Percentiles rank a stretch among this genome's conserved stretches.
phyloP scores from a whole-genome alignment of 202 grass and related monocot species.

The Cymbopogon flexuosus region DNA sequence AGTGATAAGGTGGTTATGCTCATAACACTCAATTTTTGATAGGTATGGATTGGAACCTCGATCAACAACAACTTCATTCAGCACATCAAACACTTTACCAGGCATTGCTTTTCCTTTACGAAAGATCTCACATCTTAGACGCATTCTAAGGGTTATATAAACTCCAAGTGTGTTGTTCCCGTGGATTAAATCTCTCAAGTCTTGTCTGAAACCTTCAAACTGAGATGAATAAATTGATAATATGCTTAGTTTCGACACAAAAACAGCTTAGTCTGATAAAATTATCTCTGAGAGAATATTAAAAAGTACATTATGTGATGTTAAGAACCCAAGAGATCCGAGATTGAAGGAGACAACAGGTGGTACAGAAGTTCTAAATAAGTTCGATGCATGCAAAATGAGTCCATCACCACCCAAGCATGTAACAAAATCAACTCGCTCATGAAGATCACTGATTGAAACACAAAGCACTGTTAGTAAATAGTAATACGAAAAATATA shows the following conservation, averaged over 20 bases:
- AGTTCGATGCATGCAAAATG: slow-evolving; percentile 92
- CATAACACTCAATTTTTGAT: slow-evolving; percentile 97
- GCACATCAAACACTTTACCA: slow-evolving; percentile 90
- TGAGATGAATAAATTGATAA: slow-evolving; percentile 40
- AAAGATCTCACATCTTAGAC: slow-evolving; percentile 82
- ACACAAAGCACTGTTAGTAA: slow-evolving; percentile 33
- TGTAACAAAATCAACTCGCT: slow-evolving; percentile 97
- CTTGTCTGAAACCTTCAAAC: slow-evolving; percentile 86
- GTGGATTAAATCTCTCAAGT: slow-evolving; percentile 88
- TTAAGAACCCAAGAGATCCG: slow-evolving; percentile 96
- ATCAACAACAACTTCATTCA: slow-evolving; percentile 97
- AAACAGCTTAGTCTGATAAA: slow-evolving; percentile 14
- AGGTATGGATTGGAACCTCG: slow-evolving; percentile 98
- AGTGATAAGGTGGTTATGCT: slow-evolving; percentile 90
- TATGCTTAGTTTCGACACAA: slow-evolving; percentile 37
- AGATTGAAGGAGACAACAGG: slow-evolving; percentile 98
- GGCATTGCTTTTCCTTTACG: slow-evolving; percentile 90
- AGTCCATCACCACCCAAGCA: slow-evolving; percentile 98
- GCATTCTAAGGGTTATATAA: slow-evolving; percentile 99
- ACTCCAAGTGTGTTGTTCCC: slow-evolving; percentile 93
- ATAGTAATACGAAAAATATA: slow-evolving; percentile 36
- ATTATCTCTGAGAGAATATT: slow-evolving; percentile 8
- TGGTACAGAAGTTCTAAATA: slow-evolving; percentile 92
- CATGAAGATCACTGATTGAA: slow-evolving; percentile 78
- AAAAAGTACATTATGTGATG: slow-evolving; percentile 77